Evolutionary conservation across 306 rosid species (phyloP).

Genomic region (Cicer cuneatum): DNA sequence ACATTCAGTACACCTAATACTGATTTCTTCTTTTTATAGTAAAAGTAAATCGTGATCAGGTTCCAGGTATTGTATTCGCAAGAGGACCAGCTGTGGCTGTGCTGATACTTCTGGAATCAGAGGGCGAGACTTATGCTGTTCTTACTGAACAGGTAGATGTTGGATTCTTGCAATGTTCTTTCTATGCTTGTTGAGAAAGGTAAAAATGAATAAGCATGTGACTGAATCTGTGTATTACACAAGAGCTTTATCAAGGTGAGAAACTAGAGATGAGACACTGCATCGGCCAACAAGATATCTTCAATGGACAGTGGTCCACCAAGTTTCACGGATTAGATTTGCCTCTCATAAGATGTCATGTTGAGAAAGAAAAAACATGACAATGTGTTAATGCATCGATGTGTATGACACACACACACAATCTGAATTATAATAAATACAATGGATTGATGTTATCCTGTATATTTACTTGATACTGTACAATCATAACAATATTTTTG

Average conservation of each 20-base stretch:
- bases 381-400: neutral
- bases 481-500: neutral
- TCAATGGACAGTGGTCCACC: neutral
- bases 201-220: neutral
- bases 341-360: neutral
- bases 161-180: conserved; percentile 24
- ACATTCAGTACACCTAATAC: conserved; percentile 37
- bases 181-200: neutral
- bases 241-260: neutral
- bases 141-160: conserved; percentile 84
- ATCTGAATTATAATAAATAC: neutral
- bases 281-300: neutral
- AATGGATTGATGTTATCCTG: neutral
- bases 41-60: conserved; percentile 61
- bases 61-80: conserved; percentile 97
- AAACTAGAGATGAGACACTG: neutral
- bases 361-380: neutral
- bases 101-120: conserved; percentile 82
- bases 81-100: conserved; percentile 94
- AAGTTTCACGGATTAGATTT: neutral
- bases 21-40: conserved; percentile 48
- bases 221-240: neutral
- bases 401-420: neutral
- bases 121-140: conserved; percentile 81
- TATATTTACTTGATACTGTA: conserved; percentile 5